Evolutionary conservation across 768 basidiomycete species (phyloP).

Genomic region (Dacryopinax spathularia): DNA sequence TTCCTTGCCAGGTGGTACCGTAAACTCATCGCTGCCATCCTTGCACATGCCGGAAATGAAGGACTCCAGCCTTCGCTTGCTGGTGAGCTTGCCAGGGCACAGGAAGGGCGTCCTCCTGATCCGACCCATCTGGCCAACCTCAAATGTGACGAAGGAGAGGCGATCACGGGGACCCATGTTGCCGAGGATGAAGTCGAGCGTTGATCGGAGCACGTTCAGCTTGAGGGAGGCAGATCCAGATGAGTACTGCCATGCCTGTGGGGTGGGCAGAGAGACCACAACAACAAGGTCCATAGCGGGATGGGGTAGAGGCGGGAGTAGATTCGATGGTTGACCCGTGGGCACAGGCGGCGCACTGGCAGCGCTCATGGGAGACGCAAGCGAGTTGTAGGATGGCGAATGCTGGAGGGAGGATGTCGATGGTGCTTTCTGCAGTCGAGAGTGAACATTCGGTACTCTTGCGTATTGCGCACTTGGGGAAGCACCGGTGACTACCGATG

Average conservation of each 20-base stretch:
- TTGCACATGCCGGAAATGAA: conserved; percentile 59
- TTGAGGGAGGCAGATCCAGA: conserved; percentile 61
- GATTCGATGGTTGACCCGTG: conserved; percentile 43
- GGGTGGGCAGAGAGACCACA: conserved; percentile 73
- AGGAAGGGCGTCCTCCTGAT: conserved; percentile 94
- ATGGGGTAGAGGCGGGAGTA: conserved; percentile 66
- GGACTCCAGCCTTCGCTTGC: conserved; percentile 51
- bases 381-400: not conserved
- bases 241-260: conserved; percentile 45
- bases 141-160: conserved; percentile 81
- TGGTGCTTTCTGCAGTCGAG: not conserved
- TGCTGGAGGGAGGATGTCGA: not conserved
- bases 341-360: not conserved
- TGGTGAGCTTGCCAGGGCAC: conserved; percentile 49
- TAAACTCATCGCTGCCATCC: conserved; percentile 34
- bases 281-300: conserved; percentile 85
- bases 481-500: conserved; percentile 29
- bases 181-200: conserved; percentile 73
- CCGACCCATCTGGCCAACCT: conserved; percentile 65
- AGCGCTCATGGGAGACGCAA: not conserved
- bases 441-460: not conserved
- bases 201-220: conserved; percentile 71
- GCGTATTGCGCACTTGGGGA: conserved; percentile 1
- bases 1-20: conserved; percentile 64
- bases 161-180: conserved; percentile 66